Evolutionary conservation across 495 filamentous ascomycete species (phyloP), one percentile per base, ranked within the genome.

Genomic region (Penicillium cataractarum): DNA sequence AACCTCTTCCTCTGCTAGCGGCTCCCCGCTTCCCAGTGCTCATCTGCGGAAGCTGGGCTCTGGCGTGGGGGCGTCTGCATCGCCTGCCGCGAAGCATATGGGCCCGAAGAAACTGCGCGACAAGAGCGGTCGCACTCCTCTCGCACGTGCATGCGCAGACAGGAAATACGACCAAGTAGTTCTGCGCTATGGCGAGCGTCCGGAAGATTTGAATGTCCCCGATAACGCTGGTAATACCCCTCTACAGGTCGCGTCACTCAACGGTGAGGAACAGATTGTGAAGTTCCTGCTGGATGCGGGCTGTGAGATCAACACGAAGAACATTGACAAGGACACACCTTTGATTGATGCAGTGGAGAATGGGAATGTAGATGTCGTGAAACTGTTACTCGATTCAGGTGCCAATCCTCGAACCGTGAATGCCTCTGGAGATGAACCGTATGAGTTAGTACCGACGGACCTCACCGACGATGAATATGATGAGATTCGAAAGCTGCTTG

Each of bases 341-440:
- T 82, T 99, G 33, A 90, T 98, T 44, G 95, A 99, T 80, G 95
- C 95, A 0, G 90, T 97, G 29, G 94, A 97, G 66, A 98, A 98
- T 69, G 90, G 92, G 2, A 91, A 98, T 69, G 71, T 96, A 5
- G 91, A 89, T n/a, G 92, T 97, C 12, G 92, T 99, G 21, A 91
- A 88, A 69, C 80, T 96, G 12, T 76, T 97, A 29, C 83, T 99
- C 9, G 86, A 89, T 33, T 90, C 91, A 24, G 92, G 93, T 32
- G 92, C 93, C 6, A 93, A 99, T 66, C 96, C 95, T 21, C 88
- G 91, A 44, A 89, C 90, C 60, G 84, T 92, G 17, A 97, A 98
- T 71, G 87, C 87, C 2, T 88, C 92, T 65, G 95, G 95, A 6
- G 86, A 94, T 68, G 91, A 95, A 61, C 92, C 94, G 2, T 84